Base-by-base conservation (phyloP, 768 basidiomycete species). In the Russula brevipes region DNA sequence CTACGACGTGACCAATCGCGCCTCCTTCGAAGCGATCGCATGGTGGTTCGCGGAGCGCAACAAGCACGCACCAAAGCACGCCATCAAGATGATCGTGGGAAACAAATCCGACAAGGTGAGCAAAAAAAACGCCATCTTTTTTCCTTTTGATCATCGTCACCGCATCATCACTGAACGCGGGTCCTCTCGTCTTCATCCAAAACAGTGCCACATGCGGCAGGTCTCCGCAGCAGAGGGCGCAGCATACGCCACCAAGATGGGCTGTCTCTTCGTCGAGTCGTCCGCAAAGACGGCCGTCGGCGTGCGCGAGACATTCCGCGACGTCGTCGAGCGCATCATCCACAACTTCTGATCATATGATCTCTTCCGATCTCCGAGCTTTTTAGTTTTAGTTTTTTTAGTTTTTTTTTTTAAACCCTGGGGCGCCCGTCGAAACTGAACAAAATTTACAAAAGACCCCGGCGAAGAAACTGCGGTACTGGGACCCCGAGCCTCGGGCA, bases 51-150 rank as follows among this genome's bases (percentile, higher is more conserved):
- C 84, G 60, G 95, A 97, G 72, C 85, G 97, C 5, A 93, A 96
- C 70, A 94, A 91, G 16, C 96, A 96, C 71, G 90, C 94, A 57
- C 87, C 85, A 3, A 79, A 79, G 35, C 85, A 86, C 0, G 89
- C 95, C 24, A 89, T 93, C 52, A 92, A 94, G 82, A 93, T 98
- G 70, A 82, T 98, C 24, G 94, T 98, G 2, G 96, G 91, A 45
- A 89, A 89, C 76, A 98, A 98, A 76, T 78, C 94, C 14, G 94
- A 98, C 78, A 95, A 94, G 82, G 89, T 84, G 38, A 24, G n/a
- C 8, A 3, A 8, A 31, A 24, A 24, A 1, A 24, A 24, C 24
- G 24, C 30, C 31, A 33, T 45, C 16, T 24, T 24, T 14, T 70
- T 66, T 31, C 14, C 14, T 5, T 4, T 16, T 42, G 41, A 10